Conservation (phyloP, 352 stramenopile species). For the Peronosclerospora sorghi region DNA sequence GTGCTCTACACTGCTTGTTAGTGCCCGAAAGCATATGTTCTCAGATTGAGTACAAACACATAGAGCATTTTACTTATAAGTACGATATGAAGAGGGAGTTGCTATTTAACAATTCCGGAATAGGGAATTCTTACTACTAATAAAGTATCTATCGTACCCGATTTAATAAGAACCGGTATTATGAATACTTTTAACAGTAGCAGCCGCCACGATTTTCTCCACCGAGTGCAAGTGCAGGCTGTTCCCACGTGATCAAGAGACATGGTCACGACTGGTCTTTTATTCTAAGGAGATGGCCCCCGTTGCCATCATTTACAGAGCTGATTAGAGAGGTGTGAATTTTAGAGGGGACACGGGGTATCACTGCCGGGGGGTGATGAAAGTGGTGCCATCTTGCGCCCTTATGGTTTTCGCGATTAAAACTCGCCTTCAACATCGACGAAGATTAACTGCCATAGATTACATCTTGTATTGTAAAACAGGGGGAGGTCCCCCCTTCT, state of each 20-base stretch:
- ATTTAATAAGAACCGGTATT: too few species aligned
- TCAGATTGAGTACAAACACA: too few species aligned
- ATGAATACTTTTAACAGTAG: too few species aligned
- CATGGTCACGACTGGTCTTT: constrained; percentile 57
- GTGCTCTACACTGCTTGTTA: too few species aligned
- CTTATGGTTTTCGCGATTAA: constrained; percentile 71
- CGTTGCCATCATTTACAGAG: constrained; percentile 19
- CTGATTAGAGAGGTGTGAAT: constrained; percentile 43
- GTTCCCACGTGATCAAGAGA: constrained; percentile 89
- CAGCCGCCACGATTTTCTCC: constrained; percentile 66
- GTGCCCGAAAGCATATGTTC: too few species aligned
- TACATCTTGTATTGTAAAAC: too few species aligned
- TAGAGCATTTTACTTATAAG: too few species aligned
- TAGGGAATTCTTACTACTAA: too few species aligned
- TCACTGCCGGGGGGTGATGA: constrained; percentile 50
- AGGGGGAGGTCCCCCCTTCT: too few species aligned
- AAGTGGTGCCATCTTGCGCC: constrained; percentile 63
- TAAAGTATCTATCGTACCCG: too few species aligned
- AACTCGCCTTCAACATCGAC: constrained; percentile 39
- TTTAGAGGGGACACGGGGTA: constrained; percentile 26
- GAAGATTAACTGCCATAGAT: constrained; percentile 2
- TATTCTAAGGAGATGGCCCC: constrained; percentile 25
- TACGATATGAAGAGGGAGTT: too few species aligned
- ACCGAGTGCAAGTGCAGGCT: constrained; percentile 78
- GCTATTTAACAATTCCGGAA: too few species aligned